These are phyloP conservation scores for Trichosphaerium sp. DNA, from an alignment of 78 protist genomes.

Conservation along the genomic window DNA sequence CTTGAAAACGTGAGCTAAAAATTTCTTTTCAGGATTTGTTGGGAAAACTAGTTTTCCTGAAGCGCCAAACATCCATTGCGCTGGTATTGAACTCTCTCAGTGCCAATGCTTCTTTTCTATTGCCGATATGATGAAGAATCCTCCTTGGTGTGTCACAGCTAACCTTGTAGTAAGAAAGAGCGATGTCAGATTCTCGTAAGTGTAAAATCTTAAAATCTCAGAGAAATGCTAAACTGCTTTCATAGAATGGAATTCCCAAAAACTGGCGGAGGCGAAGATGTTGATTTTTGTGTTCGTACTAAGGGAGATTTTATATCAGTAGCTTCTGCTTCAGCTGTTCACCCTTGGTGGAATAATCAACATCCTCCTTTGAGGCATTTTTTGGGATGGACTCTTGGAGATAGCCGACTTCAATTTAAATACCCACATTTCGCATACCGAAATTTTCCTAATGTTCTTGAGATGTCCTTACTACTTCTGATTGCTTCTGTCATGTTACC, in stretches of 20 bases:
- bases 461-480: background rate
- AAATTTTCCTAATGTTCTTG: background rate
- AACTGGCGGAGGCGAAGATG: background rate
- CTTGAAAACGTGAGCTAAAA: too few species aligned
- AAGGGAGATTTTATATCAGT: background rate
- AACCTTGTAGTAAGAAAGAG: background rate
- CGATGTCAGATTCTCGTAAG: background rate
- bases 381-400: background rate
- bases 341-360: background rate
- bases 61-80: background rate
- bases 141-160: slow-evolving; percentile 5
- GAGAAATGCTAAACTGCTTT: background rate
- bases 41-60: background rate
- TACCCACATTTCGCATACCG: background rate
- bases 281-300: background rate
- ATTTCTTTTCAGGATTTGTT: background rate
- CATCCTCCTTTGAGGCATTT: background rate
- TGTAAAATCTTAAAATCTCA: background rate
- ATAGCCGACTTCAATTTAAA: background rate
- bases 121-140: background rate
- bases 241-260: background rate
- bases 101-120: background rate
- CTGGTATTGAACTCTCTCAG: background rate
- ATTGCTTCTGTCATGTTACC: too few species aligned
- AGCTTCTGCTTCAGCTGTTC: background rate